Percentiles rank a stretch among this genome's conserved stretches.
Evolutionary conservation across 2,329 filamentous ascomycete species (phyloP).

Genomic region (Fusarium liriodendri): DNA sequence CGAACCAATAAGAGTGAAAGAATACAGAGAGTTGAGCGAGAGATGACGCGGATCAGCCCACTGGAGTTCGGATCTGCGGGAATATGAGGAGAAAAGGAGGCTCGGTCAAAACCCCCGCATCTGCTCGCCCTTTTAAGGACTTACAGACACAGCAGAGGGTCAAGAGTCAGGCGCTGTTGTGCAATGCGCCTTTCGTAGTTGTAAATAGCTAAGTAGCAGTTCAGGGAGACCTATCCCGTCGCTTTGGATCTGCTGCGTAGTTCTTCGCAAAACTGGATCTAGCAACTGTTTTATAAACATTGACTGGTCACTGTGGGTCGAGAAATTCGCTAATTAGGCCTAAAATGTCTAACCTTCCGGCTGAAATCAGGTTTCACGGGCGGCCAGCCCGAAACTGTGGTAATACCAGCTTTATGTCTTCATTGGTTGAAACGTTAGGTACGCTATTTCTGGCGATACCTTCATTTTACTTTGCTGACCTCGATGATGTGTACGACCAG

Average conservation of each 20-base stretch:
- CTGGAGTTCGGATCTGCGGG: background rate
- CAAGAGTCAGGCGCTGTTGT: background rate
- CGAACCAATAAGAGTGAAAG: background rate
- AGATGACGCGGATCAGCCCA: background rate
- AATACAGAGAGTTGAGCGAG: background rate
- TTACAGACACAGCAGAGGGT: background rate
- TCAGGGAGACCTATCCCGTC: background rate
- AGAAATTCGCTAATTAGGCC: background rate
- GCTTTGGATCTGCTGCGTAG: background rate
- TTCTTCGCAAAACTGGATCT: background rate
- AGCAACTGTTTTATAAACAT: background rate
- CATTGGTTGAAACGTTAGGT: background rate
- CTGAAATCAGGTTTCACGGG: background rate
- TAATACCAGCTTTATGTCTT: background rate
- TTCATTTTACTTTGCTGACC: background rate
- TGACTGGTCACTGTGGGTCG: background rate
- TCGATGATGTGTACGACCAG: background rate
- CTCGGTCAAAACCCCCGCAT: background rate
- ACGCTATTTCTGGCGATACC: background rate
- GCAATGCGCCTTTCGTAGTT: background rate
- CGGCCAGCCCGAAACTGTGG: background rate
- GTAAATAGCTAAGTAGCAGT: background rate
- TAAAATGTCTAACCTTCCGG: background rate
- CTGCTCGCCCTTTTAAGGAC: background rate
- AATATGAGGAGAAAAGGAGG: background rate